Evolutionary conservation across 2,329 filamentous ascomycete species (phyloP).

Genomic region (Trichothecium roseum): DNA sequence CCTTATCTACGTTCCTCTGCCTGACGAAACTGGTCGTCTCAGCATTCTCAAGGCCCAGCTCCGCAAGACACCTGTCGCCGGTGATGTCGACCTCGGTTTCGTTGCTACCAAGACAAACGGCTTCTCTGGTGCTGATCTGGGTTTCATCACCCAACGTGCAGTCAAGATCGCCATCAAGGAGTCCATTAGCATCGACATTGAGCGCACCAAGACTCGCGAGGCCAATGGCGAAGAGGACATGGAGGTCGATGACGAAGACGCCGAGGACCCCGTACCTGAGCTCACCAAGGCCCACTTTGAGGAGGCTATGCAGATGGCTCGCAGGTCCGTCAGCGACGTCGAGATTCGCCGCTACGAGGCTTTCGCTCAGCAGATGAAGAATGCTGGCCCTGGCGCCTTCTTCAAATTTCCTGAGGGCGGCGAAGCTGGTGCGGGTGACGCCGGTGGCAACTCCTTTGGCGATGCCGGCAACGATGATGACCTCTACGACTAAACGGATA

Average conservation of each 20-base stretch:
- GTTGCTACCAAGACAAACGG: conserved; percentile 97
- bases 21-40: conserved; percentile 80
- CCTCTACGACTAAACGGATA: conserved; percentile 75
- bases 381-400: conserved; percentile 85
- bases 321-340: conserved; percentile 88
- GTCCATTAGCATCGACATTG: conserved; percentile 79
- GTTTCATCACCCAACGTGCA: conserved; percentile 96
- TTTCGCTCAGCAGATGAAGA: conserved; percentile 99
- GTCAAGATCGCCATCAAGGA: conserved; percentile 99
- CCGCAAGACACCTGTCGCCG: conserved; percentile 88
- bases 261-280: conserved; percentile 88
- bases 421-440: conserved; percentile 44
- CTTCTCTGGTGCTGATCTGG: conserved; percentile 98
- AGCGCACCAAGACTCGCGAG: conserved; percentile 81
- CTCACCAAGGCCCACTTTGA: conserved; percentile 96
- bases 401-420: conserved; percentile 89
- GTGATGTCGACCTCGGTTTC: conserved; percentile 78
- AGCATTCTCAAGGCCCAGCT: conserved; percentile 92
- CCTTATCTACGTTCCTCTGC: conserved; percentile 94
- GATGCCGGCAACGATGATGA: conserved; percentile 90
- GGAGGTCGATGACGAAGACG: conserved; percentile 52
- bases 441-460: conserved; percentile 57
- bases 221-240: conserved; percentile 76
- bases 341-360: conserved; percentile 98
- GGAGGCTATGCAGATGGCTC: conserved; percentile 93